These are phyloP conservation scores for Aspergillus sparsus DNA, from an alignment of 495 filamentous ascomycete genomes.

Conservation along the genomic window DNA sequence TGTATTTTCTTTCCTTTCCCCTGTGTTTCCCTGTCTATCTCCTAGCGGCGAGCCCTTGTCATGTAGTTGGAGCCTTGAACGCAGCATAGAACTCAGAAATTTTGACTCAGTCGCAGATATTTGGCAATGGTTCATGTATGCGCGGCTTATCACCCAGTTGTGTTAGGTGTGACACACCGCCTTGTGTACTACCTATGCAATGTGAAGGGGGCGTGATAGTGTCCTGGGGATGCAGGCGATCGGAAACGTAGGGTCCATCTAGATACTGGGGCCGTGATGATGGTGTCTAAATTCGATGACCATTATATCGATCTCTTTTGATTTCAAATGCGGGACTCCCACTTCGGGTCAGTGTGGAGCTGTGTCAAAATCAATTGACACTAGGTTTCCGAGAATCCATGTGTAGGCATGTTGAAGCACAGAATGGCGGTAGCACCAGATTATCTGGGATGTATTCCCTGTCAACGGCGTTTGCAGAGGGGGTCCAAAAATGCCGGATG, in stretches of 20 bases:
- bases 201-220: not conserved
- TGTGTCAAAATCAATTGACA: too few relatives aligned
- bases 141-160: not conserved
- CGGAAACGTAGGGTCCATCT: not conserved
- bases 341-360: not conserved
- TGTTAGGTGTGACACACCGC: not conserved
- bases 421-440: too few relatives aligned
- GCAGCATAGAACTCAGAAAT: not conserved
- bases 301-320: not conserved
- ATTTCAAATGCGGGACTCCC: not conserved
- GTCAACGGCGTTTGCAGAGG: too few relatives aligned
- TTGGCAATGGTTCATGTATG: constrained; percentile 1
- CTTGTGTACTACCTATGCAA: not conserved
- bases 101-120: not conserved
- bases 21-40: not conserved
- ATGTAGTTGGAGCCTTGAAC: not conserved
- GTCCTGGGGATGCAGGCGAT: not conserved
- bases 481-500: too few relatives aligned
- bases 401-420: too few relatives aligned
- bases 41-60: not conserved
- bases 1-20: not conserved
- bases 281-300: not conserved
- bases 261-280: constrained; percentile 4
- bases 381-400: too few relatives aligned
- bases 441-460: too few relatives aligned